These are phyloP conservation scores for Chaetomiaceae sp. DNA, from an alignment of 2,329 filamentous ascomycete species.

Conservation along the genomic window DNA sequence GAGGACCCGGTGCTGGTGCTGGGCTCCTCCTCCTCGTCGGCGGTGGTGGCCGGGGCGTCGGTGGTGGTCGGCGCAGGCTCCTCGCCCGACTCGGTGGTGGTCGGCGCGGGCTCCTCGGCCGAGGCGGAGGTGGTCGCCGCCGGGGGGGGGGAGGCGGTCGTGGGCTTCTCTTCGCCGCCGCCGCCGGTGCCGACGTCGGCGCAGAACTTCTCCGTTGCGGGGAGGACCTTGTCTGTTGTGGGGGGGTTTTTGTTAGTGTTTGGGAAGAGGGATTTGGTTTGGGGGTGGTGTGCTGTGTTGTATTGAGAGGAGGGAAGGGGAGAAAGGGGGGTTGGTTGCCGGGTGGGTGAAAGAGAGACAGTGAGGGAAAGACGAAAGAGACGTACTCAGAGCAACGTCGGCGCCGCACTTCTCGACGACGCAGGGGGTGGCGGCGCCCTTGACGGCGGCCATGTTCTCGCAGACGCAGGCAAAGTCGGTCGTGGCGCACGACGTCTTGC, in stretches of 20 bases:
- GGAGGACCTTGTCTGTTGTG: slow-evolving; percentile 24
- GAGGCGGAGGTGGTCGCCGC: slow-evolving; percentile 1
- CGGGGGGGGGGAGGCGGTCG: slow-evolving; percentile 2
- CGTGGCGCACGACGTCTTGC: slow-evolving; percentile 18
- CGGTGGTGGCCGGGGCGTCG: no score
- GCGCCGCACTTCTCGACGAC: slow-evolving; percentile 23
- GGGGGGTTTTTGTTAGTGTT: slow-evolving; percentile 7
- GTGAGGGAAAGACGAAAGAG: background rate
- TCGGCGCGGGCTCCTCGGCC: background rate
- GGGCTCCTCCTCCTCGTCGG: background rate
- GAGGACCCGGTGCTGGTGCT: background rate
- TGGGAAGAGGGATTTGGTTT: no score
- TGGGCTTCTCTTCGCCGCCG: background rate
- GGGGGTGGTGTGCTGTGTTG: no score
- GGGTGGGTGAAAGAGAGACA: background rate
- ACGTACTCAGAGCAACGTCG: slow-evolving; percentile 24
- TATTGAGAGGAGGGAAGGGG: background rate
- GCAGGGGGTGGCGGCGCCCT: slow-evolving; percentile 23
- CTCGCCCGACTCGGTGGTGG: background rate
- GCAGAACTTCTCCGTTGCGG: slow-evolving; percentile 57
- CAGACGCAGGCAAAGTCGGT: slow-evolving; percentile 26
- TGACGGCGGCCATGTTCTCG: slow-evolving; percentile 21
- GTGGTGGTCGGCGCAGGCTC: background rate
- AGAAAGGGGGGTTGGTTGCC: background rate
- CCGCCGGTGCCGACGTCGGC: slow-evolving; percentile 48